Evolutionary conservation across 2,329 filamentous ascomycete species (phyloP), one percentile per base, ranked within the genome.

Genomic region (Clarireedia homoeocarpa): DNA sequence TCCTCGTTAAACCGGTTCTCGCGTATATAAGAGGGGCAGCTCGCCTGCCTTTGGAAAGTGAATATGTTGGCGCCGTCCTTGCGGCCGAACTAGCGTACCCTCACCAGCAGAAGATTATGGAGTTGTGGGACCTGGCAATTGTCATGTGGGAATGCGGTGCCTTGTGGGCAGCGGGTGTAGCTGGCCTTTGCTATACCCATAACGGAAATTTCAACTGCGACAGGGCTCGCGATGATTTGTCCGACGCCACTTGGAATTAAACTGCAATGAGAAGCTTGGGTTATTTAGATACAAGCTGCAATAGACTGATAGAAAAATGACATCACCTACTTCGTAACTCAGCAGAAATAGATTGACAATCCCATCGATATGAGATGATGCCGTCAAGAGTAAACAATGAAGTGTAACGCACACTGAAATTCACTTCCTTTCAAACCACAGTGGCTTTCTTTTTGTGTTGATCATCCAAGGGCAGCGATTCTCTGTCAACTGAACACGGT

Each of bases 191-290:
- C n/a, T 51, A 51, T 23, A 51, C 38, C 30, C 49, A 51, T 4
- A 34, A 2, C 10, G 49, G 49, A n/a, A 30, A 44, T 2, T 44
- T 12, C n/a, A 51, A 51, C n/a, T 52, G 50, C 24, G 39, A 52
- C 12, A 46, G 50, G 6, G 50, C 50, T 36, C 50, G 50, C 2
- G 14, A 46, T 46, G 50, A 52, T 14, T 46, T 46, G 1, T 52
- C 50, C 24, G 50, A 24, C n/a, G 17, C 2, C 20, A 52, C 50
- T 45, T 52, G 50, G 50, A 34, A n/a, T 24, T 52, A 34, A 52
- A 34, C 15, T 14, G 2, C 1, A 6, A 5, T 23, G 23, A 3
- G 17, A 26, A 23, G 36, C 17, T 46, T 20, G 20, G 20, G 20
- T 20, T 2, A 3, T 20, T 20, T 20, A 20, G 20, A 20, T 20